Percentiles rank a stretch among this genome's conserved stretches.
These are phyloP conservation scores for Cutaneotrichosporon sp. DNA, from an alignment of 1,284 basidiomycete genomes.

Conservation along the genomic window DNA sequence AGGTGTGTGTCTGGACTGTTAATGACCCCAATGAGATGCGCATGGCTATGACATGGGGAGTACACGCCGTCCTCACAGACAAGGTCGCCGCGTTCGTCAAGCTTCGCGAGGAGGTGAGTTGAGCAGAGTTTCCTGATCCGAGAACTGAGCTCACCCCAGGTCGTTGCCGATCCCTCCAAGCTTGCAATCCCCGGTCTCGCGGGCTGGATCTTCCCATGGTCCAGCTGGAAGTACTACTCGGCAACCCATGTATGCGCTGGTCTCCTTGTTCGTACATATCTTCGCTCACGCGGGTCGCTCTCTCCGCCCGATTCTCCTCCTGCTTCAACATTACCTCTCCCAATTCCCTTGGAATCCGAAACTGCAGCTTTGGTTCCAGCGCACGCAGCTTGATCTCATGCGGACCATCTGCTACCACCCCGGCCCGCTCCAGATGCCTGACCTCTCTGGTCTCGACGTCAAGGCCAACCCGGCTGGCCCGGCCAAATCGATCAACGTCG, in stretches of 20 bases:
- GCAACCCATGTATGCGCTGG: conserved; percentile 42
- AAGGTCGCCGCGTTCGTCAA: conserved; percentile 38
- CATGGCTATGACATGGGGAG: conserved; percentile 83
- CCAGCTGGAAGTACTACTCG: conserved; percentile 45
- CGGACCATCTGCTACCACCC: conserved; percentile 41
- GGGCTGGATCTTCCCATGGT: conserved; percentile 42
- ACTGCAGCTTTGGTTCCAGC: conserved; percentile 32
- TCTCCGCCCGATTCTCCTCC: conserved; percentile 8
- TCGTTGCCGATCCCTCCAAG: conserved; percentile 29
- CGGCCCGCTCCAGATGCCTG: conserved; percentile 33
- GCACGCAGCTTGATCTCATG: conserved; percentile 42
- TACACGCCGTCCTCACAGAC: conserved; percentile 88
- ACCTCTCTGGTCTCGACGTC: conserved; percentile 20
- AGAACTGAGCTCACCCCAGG: conserved; percentile 18
- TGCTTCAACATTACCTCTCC: not conserved
- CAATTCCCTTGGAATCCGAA: conserved; percentile 5
- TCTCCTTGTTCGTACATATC: conserved; percentile 20
- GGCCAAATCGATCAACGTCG: not conserved
- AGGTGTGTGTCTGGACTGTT: conserved; percentile 93
- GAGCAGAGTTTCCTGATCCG: too few species aligned
- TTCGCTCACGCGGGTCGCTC: conserved; percentile 39
- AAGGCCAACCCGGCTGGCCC: not conserved
- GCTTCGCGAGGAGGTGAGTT: conserved; percentile 42
- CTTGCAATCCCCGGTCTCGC: conserved; percentile 29
- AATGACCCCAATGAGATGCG: conserved; percentile 90